Conservation (phyloP, 257 asterid species). For the Anisodus tanguticus region DNA sequence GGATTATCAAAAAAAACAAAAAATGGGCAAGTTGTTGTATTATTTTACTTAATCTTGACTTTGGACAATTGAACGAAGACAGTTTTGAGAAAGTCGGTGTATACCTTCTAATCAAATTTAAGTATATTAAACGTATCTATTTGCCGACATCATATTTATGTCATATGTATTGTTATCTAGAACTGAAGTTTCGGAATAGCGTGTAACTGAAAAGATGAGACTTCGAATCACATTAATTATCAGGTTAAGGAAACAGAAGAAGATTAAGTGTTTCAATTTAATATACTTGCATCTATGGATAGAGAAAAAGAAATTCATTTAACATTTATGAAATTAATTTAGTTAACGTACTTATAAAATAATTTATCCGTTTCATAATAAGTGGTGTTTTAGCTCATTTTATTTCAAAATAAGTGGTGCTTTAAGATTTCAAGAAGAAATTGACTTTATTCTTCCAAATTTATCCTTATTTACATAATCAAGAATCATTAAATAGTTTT, state of each 20-base stretch:
- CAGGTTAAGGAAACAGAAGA: neutral
- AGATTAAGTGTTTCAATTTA: neutral
- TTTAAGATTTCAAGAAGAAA: too few relatives aligned
- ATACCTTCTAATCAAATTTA: neutral
- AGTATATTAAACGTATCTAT: neutral
- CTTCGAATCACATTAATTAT: neutral
- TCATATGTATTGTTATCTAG: neutral
- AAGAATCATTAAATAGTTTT: too few relatives aligned
- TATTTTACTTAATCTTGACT: neutral
- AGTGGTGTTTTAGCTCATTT: too few relatives aligned
- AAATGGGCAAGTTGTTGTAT: neutral
- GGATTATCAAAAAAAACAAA: too few relatives aligned
- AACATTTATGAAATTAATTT: neutral
- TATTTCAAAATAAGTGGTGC: too few relatives aligned
- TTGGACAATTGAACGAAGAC: neutral
- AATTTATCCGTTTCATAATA: neutral
- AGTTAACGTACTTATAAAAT: neutral
- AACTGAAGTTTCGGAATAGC: neutral
- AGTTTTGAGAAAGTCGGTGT: constrained; percentile 3
- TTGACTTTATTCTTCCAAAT: too few relatives aligned
- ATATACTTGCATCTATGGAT: neutral
- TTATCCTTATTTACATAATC: too few relatives aligned
- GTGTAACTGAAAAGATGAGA: neutral
- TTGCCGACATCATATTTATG: neutral
- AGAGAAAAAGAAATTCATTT: neutral